These are phyloP conservation scores for Oryza longistaminata DNA, from an alignment of 176 grass and related monocot genomes.

Conservation along the genomic window DNA sequence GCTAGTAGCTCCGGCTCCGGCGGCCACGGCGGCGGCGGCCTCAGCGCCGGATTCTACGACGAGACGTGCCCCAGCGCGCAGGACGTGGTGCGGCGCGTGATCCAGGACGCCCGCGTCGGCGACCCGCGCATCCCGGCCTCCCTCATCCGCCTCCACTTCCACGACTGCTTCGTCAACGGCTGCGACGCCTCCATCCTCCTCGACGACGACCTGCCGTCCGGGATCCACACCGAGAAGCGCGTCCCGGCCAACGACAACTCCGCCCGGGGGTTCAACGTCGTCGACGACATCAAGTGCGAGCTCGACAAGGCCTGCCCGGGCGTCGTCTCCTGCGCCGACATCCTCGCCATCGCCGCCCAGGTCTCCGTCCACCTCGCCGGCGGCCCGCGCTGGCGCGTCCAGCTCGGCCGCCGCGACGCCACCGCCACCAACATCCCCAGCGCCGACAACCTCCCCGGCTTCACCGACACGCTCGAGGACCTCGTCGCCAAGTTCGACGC, in stretches of 20 bases:
- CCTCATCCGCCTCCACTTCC: constrained; percentile 46
- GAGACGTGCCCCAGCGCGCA: too few species aligned
- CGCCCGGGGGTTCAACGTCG: constrained; percentile 25
- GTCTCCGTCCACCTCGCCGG: constrained; percentile 11
- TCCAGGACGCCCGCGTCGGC: too few species aligned
- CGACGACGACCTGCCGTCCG: background rate
- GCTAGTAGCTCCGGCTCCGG: too few species aligned
- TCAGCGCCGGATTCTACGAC: too few species aligned
- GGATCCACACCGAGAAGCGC: constrained; percentile 22
- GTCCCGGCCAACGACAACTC: constrained; percentile 28
- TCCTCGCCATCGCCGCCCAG: constrained; percentile 4
- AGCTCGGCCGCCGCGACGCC: constrained; percentile 51
- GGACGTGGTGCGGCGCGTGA: too few species aligned
- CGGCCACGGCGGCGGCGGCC: too few species aligned
- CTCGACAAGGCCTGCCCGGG: constrained; percentile 11
- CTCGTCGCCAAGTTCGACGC: constrained; percentile 47
- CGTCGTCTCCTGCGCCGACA: constrained; percentile 41
- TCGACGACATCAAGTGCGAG: constrained; percentile 41
- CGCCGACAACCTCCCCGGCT: constrained; percentile 45
- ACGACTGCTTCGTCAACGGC: constrained; percentile 50
- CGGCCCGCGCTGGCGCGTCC: constrained; percentile 48
- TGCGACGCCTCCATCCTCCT: constrained; percentile 19
- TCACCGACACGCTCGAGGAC: background rate
- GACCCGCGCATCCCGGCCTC: too few species aligned
- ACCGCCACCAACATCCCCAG: constrained; percentile 32